These are phyloP conservation scores for Epichloe festucae DNA, from an alignment of 2,329 filamentous ascomycete species.

Conservation along the genomic window DNA sequence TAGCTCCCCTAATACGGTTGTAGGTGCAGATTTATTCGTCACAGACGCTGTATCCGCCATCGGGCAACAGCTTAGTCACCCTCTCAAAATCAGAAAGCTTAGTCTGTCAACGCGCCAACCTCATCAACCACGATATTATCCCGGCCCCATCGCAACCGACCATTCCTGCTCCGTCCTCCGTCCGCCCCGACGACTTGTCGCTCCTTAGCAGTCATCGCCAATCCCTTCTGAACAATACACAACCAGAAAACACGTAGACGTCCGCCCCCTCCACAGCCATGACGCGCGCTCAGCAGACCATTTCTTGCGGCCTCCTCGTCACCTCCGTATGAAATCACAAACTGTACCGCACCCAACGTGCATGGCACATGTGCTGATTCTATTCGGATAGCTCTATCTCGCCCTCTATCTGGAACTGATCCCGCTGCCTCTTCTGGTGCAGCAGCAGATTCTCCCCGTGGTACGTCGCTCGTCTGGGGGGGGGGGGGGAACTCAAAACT, in stretches of 20 bases:
- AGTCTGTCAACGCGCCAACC: no score
- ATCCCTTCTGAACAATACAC: no score
- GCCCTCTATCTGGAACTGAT: conserved; percentile 73
- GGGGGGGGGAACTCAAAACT: background rate
- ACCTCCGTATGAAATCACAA: conserved; percentile 54
- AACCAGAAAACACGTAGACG: no score
- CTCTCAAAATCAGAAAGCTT: no score
- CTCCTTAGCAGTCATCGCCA: background rate
- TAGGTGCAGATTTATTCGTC: no score
- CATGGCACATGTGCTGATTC: conserved; percentile 1
- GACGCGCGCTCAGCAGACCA: conserved; percentile 88
- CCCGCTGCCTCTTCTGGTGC: conserved; percentile 63
- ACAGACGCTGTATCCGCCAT: no score
- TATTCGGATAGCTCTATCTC: conserved; percentile 65
- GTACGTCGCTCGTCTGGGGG: conserved; percentile 42
- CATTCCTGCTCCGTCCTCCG: no score
- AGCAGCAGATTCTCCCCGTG: conserved; percentile 74
- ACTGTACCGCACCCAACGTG: conserved; percentile 4
- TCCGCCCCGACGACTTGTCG: no score
- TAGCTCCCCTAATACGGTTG: no score
- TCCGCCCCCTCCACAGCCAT: conserved; percentile 38
- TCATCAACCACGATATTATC: no score
- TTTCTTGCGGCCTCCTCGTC: conserved; percentile 76
- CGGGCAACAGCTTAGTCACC: no score
- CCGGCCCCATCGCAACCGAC: no score